These are phyloP conservation scores for Lodderomyces parapsilosis DNA, from an alignment of 1,139 yeast genomes.

Conservation along the genomic window DNA sequence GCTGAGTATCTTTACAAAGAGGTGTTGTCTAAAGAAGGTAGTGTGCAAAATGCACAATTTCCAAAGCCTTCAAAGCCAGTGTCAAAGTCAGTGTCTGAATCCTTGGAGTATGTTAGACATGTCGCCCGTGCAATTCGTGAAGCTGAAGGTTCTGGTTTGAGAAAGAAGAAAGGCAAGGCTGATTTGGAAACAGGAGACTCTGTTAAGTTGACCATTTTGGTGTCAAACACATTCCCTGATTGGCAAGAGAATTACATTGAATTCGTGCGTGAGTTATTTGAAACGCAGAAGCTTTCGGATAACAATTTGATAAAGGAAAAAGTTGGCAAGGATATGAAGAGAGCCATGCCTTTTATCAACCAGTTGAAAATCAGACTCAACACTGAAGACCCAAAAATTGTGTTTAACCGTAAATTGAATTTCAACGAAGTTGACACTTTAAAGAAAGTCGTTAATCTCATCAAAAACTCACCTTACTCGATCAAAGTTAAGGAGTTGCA, in stretches of 20 bases:
- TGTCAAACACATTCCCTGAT: conserved; percentile 85
- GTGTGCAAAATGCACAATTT: conserved; percentile 76
- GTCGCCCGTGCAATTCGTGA: conserved; percentile 86
- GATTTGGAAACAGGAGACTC: conserved; percentile 75
- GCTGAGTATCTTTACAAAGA: conserved; percentile 89
- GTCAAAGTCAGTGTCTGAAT: conserved; percentile 58
- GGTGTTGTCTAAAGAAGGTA: conserved; percentile 56
- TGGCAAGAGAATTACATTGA: conserved; percentile 94
- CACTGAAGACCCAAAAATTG: conserved; percentile 66
- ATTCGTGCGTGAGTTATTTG: conserved; percentile 77
- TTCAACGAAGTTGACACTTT: conserved; percentile 76
- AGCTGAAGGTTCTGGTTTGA: conserved; percentile 81
- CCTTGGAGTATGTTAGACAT: conserved; percentile 75
- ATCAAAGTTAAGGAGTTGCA: conserved; percentile 58
- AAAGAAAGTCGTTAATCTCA: conserved; percentile 50
- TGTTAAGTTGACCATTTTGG: conserved; percentile 65
- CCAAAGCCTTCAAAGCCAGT: conserved; percentile 72
- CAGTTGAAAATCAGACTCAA: conserved; percentile 75
- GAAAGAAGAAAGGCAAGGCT: conserved; percentile 85
- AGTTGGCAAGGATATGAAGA: conserved; percentile 81
- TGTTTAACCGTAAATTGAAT: conserved; percentile 82
- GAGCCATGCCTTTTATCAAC: conserved; percentile 97
- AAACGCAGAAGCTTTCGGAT: conserved; percentile 58
- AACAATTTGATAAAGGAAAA: conserved; percentile 58
- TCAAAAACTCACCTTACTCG: conserved; percentile 67